Evolutionary conservation across 2,329 filamentous ascomycete species (phyloP).

Genomic region (Paradendryphiella salina): DNA sequence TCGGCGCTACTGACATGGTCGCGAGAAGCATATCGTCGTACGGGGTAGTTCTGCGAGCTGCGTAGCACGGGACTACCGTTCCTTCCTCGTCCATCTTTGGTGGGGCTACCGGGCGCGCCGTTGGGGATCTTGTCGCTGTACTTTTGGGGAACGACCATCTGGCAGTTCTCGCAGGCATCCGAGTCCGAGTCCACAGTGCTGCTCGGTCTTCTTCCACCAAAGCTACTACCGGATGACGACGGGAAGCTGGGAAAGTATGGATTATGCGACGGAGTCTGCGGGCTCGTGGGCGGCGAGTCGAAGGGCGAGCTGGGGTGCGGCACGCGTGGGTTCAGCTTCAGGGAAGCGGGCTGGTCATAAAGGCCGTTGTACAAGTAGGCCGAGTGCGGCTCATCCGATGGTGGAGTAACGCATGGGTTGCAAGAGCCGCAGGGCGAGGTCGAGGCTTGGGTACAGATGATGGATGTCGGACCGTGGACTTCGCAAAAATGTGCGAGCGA

Average conservation of each 20-base stretch:
- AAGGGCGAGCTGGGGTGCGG: slow-evolving; percentile 45
- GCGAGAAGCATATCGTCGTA: slow-evolving; percentile 47
- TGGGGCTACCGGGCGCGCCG: slow-evolving; percentile 57
- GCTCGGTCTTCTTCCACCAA: slow-evolving; percentile 40
- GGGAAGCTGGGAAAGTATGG: slow-evolving; percentile 55
- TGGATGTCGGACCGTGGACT: slow-evolving; percentile 64
- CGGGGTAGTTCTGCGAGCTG: slow-evolving; percentile 57
- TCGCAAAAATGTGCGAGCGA: slow-evolving; percentile 66
- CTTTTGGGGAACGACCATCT: slow-evolving; percentile 58
- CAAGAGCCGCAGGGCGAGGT: slow-evolving; percentile 60
- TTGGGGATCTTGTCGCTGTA: slow-evolving; percentile 58
- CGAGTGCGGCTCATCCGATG: slow-evolving; percentile 42
- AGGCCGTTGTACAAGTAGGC: slow-evolving; percentile 41
- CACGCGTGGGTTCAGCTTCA: slow-evolving; percentile 41
- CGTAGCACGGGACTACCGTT: slow-evolving; percentile 60
- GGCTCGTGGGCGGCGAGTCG: slow-evolving; percentile 49
- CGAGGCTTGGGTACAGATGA: slow-evolving; percentile 63
- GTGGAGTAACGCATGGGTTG: slow-evolving; percentile 52
- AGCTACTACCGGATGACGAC: slow-evolving; percentile 37
- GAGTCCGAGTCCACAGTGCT: slow-evolving; percentile 51
- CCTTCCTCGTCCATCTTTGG: slow-evolving; percentile 53
- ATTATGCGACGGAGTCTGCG: slow-evolving; percentile 48
- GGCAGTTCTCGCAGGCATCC: slow-evolving; percentile 62
- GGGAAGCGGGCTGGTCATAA: slow-evolving; percentile 39
- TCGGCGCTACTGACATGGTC: slow-evolving; percentile 42